Conservation (phyloP, 805 yeast species). For the Wickerhamomyces chaumierensis region DNA sequence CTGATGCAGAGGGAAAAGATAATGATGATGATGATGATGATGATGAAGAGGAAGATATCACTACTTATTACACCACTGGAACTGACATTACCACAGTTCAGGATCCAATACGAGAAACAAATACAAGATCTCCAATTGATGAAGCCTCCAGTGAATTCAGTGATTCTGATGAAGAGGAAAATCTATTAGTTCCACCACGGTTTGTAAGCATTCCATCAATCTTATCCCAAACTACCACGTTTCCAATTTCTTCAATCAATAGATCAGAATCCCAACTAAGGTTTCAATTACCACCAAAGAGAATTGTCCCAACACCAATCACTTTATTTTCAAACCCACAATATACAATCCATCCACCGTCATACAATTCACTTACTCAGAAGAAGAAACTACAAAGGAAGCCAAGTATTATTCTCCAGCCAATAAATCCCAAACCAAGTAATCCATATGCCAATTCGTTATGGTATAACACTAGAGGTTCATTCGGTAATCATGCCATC, state of each 20-base stretch:
- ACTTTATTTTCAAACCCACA: not conserved
- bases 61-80: not conserved
- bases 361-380: not conserved
- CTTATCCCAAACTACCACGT: not conserved
- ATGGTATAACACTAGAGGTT: constrained; percentile 28
- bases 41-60: not conserved
- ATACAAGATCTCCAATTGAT: no score
- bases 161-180: not conserved
- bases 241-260: not conserved
- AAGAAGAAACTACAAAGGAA: not conserved
- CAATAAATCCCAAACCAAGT: not conserved
- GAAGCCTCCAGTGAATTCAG: not conserved
- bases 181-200: not conserved
- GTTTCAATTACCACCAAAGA: constrained; percentile 9
- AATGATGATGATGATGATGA: no score
- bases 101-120: no score
- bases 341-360: not conserved
- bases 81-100: not conserved
- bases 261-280: not conserved
- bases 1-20: not conserved
- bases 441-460: constrained; percentile 34
- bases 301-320: not conserved
- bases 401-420: not conserved
- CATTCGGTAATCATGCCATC: constrained; percentile 23
- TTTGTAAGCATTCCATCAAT: not conserved